phyloP scores from a whole-genome alignment of 306 rosid species.

The Styphnolobium japonicum region DNA sequence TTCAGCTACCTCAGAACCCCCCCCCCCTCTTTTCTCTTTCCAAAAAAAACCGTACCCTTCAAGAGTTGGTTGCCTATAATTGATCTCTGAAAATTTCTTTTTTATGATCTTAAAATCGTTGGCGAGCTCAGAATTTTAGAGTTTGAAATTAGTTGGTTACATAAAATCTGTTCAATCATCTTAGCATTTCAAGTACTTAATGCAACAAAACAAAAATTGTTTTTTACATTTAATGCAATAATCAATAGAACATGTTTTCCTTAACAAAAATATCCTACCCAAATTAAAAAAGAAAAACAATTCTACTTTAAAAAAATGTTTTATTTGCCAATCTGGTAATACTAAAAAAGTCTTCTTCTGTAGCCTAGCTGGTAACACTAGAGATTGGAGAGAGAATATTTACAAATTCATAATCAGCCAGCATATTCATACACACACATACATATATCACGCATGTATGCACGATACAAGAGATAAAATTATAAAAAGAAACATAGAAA shows the following conservation, averaged over 20 bases:
- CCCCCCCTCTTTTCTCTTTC: no score
- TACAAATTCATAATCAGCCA: not conserved
- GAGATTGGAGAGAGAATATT: not conserved
- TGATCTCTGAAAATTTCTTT: not conserved
- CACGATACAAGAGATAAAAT: not conserved
- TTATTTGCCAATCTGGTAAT: not conserved
- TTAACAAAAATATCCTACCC: not conserved
- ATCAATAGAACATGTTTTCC: not conserved
- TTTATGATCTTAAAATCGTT: not conserved
- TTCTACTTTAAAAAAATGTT: not conserved
- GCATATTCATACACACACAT: not conserved
- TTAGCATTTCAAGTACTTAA: not conserved
- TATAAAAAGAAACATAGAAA: not conserved
- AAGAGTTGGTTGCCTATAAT: no score
- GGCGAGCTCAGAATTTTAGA: not conserved
- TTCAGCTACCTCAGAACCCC: not conserved
- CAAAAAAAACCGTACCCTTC: no score
- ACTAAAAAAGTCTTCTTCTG: not conserved
- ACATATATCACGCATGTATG: not conserved
- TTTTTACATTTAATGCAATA: not conserved
- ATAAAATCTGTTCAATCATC: not conserved
- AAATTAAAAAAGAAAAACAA: not conserved
- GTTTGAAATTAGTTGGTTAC: not conserved
- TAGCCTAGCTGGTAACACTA: not conserved
- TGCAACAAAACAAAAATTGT: not conserved